Conservation (phyloP, 2,329 filamentous ascomycete genomes). For the Phyllosticta ampelicida region DNA sequence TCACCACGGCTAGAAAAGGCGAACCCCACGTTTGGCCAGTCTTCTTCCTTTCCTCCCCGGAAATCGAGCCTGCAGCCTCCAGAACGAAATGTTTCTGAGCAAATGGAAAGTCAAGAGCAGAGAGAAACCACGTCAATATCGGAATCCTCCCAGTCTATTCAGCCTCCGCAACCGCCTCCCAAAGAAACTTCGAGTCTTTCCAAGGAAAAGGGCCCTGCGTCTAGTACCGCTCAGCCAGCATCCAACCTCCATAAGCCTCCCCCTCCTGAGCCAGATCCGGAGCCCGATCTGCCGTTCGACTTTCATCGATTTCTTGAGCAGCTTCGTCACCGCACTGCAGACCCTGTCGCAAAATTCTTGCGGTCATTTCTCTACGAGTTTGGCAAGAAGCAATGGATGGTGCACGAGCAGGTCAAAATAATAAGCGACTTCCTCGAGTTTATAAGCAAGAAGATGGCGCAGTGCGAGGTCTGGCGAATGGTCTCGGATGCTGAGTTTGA, state of each 20-base stretch:
- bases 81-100: conserved; percentile 27
- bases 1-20: conserved; percentile 75
- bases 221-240: conserved; percentile 12
- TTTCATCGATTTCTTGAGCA: conserved; percentile 97
- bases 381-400: conserved; percentile 97
- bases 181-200: conserved; percentile 13
- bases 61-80: conserved; percentile 66
- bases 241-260: conserved; percentile 46
- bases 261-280: conserved; percentile 46
- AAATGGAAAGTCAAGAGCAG: conserved; percentile 16
- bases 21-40: conserved; percentile 61
- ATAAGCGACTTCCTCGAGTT: conserved; percentile 94
- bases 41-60: conserved; percentile 64
- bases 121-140: conserved; percentile 14
- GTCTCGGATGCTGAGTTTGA: conserved; percentile 96
- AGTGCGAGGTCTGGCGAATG: conserved; percentile 92
- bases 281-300: conserved; percentile 83
- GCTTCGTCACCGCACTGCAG: conserved; percentile 90
- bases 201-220: conserved; percentile 15
- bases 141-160: neutral
- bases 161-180: neutral
- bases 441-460: conserved; percentile 95
- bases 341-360: conserved; percentile 90
- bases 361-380: conserved; percentile 93
- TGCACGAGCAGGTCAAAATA: conserved; percentile 98